phyloP scores from a whole-genome alignment of 768 basidiomycete genomes.

The Psilocybe subaeruginosa region DNA sequence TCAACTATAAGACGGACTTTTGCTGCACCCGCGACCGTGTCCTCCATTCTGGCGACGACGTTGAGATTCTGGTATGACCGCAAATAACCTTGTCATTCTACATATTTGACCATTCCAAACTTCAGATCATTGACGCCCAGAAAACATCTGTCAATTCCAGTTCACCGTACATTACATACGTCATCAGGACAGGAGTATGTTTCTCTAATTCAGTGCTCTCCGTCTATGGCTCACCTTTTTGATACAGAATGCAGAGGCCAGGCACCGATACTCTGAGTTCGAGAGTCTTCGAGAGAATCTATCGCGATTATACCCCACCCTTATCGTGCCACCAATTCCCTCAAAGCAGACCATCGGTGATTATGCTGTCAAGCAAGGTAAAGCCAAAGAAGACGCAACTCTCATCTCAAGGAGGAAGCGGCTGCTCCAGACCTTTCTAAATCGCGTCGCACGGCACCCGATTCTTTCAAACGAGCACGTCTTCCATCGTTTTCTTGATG shows the following conservation, averaged over 20 bases:
- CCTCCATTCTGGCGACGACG: conserved; percentile 81
- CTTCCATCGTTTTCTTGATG: conserved; percentile 94
- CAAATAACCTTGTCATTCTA: neutral
- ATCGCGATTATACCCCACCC: conserved; percentile 88
- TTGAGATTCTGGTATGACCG: conserved; percentile 74
- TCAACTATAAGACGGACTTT: conserved; percentile 73
- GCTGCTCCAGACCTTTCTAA: conserved; percentile 94
- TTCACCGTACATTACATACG: conserved; percentile 93
- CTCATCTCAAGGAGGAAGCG: conserved; percentile 92
- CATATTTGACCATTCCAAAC: conserved; percentile 6
- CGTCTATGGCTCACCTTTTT: conserved; percentile 13
- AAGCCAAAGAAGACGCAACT: conserved; percentile 93
- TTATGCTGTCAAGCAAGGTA: conserved; percentile 95
- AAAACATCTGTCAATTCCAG: conserved; percentile 91
- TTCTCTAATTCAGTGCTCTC: neutral
- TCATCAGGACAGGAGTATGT: conserved; percentile 84
- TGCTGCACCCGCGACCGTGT: conserved; percentile 78
- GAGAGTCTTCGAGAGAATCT: conserved; percentile 87
- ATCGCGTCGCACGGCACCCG: conserved; percentile 88
- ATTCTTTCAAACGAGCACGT: conserved; percentile 95
- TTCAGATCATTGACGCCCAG: conserved; percentile 90
- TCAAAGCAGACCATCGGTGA: conserved; percentile 95
- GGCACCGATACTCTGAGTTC: conserved; percentile 96
- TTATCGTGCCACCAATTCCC: conserved; percentile 97
- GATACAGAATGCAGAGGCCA: conserved; percentile 73